Evolutionary conservation across 1,284 basidiomycete species (phyloP).

Genomic region (Irpex sp.): DNA sequence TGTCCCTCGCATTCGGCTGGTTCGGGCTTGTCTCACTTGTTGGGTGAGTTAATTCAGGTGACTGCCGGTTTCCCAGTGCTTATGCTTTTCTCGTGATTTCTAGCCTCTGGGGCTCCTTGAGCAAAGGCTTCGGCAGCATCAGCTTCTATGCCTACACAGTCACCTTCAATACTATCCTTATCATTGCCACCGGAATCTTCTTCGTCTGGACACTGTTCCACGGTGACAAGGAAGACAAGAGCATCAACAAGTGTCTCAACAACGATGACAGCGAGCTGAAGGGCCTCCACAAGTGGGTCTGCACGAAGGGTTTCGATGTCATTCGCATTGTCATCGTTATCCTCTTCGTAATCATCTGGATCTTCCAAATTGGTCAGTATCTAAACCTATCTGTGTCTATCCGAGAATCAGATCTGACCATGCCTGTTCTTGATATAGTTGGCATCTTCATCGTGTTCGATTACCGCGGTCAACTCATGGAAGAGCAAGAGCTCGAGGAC

Average conservation of each 20-base stretch:
- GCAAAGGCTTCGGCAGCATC: constrained; percentile 38
- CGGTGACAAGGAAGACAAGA: constrained; percentile 10
- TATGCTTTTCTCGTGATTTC: too few relatives aligned
- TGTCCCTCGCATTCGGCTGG: constrained; percentile 41
- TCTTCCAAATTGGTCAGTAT: constrained; percentile 45
- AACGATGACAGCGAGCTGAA: constrained; percentile 17
- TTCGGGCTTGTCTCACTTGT: constrained; percentile 42
- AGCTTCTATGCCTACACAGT: constrained; percentile 40
- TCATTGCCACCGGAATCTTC: constrained; percentile 43
- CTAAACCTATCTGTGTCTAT: background rate
- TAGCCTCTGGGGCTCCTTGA: constrained; percentile 39
- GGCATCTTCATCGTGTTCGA: constrained; percentile 27
- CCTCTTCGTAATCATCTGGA: constrained; percentile 33
- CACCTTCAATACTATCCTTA: constrained; percentile 41
- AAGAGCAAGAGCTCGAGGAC: constrained; percentile 17
- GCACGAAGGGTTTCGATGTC: constrained; percentile 23
- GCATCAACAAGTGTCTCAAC: constrained; percentile 13
- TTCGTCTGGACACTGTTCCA: constrained; percentile 29
- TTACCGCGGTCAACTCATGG: constrained; percentile 25
- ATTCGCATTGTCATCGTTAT: constrained; percentile 21
- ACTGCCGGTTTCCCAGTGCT: too few relatives aligned
- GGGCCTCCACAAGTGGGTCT: constrained; percentile 24
- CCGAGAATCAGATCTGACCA: background rate
- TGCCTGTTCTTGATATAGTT: constrained; percentile 10
- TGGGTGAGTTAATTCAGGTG: constrained; percentile 33